Conservation (phyloP, 2,329 filamentous ascomycete genomes). For the Ophiostoma triangulosporum region DNA sequence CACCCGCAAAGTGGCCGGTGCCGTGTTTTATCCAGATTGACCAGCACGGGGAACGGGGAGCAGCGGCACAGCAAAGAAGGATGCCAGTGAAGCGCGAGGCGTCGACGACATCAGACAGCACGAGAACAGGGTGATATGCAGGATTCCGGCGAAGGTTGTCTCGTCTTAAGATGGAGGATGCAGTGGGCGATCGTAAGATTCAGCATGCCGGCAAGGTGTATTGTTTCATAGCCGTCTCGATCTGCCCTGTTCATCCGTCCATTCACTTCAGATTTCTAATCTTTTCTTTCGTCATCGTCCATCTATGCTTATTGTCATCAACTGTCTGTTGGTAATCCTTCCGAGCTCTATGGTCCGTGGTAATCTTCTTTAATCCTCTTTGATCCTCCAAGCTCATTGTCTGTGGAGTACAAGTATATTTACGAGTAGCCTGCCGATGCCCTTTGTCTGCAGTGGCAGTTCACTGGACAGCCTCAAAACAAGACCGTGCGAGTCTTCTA, state of each 20-base stretch:
- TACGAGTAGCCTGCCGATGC: no score
- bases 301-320: neutral
- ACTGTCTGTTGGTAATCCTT: neutral
- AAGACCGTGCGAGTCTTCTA: neutral
- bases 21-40: constrained; percentile 3
- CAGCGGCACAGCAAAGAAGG: neutral
- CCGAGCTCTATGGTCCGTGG: no score
- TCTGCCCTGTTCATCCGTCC: neutral
- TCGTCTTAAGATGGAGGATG: neutral
- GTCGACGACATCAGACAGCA: neutral
- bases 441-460: neutral
- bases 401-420: no score
- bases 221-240: neutral
- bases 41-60: neutral
- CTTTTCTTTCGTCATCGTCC: neutral
- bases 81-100: neutral
- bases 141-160: neutral
- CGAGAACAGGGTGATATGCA: neutral
- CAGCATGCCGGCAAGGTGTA: neutral
- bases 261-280: neutral
- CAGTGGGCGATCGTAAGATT: no score
- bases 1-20: constrained; percentile 3
- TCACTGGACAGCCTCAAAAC: neutral
- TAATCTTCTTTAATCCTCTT: no score
- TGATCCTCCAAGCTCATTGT: neutral